These are phyloP conservation scores for Acanthamoeba sp. DNA, from an alignment of 208 protist species.

Conservation along the genomic window DNA sequence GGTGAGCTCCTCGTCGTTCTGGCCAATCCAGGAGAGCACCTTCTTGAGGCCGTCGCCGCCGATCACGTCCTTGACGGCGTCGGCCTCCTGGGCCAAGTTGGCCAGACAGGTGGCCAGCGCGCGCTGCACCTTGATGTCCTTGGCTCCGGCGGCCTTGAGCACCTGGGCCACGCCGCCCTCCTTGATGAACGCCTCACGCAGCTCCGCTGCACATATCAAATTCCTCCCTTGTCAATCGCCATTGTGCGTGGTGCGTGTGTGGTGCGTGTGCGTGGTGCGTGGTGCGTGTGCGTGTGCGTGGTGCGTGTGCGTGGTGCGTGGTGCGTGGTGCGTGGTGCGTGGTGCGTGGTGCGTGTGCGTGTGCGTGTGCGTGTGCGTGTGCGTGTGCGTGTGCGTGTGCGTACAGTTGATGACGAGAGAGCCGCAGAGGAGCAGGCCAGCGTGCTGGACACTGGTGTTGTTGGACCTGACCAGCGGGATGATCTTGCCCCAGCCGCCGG, in stretches of 20 bases:
- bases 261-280: neutral
- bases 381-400: neutral
- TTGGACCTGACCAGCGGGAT: neutral
- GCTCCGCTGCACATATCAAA: constrained; percentile 11
- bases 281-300: neutral
- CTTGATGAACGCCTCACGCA: constrained; percentile 63
- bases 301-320: neutral
- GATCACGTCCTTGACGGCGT: constrained; percentile 58
- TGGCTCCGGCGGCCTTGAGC: neutral
- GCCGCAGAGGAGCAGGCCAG: constrained; percentile 60
- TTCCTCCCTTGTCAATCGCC: neutral
- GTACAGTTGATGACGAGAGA: constrained; percentile 55
- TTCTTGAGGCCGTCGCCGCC: constrained; percentile 58
- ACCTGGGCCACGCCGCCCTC: constrained; percentile 22
- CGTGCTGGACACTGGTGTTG: constrained; percentile 12
- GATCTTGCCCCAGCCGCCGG: constrained; percentile 62
- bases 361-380: neutral
- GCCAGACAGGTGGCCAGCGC: constrained; percentile 63
- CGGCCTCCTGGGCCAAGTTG: constrained; percentile 67
- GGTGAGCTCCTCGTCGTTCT: constrained; percentile 62
- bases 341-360: neutral
- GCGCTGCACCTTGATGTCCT: constrained; percentile 53
- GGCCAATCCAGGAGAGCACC: constrained; percentile 27
- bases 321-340: too few species aligned
- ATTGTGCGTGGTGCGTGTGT: too few species aligned